These are phyloP conservation scores for Solanum tarapatanum DNA, from an alignment of 257 asterid species.

Conservation along the genomic window DNA sequence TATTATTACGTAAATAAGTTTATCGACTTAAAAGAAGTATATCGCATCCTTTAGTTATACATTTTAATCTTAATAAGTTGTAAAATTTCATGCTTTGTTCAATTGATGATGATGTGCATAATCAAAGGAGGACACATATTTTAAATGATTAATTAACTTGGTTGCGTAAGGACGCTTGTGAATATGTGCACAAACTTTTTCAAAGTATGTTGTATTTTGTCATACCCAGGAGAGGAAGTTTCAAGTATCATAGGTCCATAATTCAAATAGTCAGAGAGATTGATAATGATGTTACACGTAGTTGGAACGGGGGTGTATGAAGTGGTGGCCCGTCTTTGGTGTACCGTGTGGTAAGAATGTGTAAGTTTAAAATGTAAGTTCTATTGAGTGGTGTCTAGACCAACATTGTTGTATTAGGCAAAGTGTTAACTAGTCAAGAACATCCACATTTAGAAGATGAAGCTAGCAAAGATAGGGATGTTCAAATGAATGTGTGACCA, in stretches of 20 bases:
- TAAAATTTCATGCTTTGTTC: too few species aligned
- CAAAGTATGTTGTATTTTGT: background rate
- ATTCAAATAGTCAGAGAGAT: background rate
- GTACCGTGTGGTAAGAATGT: too few species aligned
- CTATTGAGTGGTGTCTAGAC: fast-evolving
- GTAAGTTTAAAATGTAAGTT: too few species aligned
- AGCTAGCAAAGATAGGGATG: background rate
- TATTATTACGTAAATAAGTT: too few species aligned
- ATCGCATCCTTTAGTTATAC: too few species aligned
- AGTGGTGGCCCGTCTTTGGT: background rate
- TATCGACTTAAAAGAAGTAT: too few species aligned
- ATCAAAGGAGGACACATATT: background rate
- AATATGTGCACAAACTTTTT: background rate
- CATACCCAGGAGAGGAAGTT: too few species aligned
- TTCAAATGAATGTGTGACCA: background rate
- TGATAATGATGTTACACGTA: too few species aligned
- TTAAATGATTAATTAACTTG: background rate
- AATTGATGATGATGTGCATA: background rate
- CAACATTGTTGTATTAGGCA: background rate
- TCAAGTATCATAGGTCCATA: background rate
- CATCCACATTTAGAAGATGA: background rate
- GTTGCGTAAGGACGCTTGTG: fast-evolving
- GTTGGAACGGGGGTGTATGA: background rate
- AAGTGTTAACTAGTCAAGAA: background rate
- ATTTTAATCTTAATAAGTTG: too few species aligned